Evolutionary conservation across 164 flowering plant species (phyloP).

Genomic region (Kingdonia uniflora): DNA sequence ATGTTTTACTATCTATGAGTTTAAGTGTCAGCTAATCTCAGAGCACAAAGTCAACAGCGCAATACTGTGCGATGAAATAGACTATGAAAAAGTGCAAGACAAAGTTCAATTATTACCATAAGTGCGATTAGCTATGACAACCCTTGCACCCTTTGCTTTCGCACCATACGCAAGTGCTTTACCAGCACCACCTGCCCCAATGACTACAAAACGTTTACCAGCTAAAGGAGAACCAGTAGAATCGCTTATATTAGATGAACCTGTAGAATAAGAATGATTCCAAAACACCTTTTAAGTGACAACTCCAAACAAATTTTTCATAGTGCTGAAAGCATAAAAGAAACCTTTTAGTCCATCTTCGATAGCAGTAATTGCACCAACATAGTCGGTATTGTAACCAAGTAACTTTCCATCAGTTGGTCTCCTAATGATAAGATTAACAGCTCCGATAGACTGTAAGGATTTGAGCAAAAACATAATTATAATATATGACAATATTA

Average conservation of each 20-base stretch:
- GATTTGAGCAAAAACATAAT: conserved; percentile 4
- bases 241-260: conserved; percentile 14
- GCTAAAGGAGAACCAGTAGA: conserved; percentile 55
- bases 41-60: background rate
- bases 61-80: too few relatives aligned
- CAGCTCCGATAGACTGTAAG: conserved; percentile 82
- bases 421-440: conserved; percentile 66
- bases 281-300: conserved; percentile 1
- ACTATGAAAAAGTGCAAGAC: background rate
- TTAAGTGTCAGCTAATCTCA: too few relatives aligned
- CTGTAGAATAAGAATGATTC: conserved; percentile 24
- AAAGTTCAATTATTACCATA: conserved; percentile 38
- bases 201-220: conserved; percentile 73
- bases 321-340: conserved; percentile 3
- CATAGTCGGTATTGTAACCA: conserved; percentile 82
- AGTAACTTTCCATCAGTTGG: conserved; percentile 62
- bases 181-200: conserved; percentile 99
- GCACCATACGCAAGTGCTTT: conserved; percentile 99
- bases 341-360: conserved; percentile 83
- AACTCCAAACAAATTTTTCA: conserved; percentile 5
- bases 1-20: too few relatives aligned
- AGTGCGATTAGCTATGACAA: conserved; percentile 84
- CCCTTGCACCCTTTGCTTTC: conserved; percentile 80
- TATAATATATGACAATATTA: too few relatives aligned
- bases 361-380: conserved; percentile 83